These are phyloP conservation scores for Fagus crenata DNA, from an alignment of 306 rosid genomes.

Conservation along the genomic window DNA sequence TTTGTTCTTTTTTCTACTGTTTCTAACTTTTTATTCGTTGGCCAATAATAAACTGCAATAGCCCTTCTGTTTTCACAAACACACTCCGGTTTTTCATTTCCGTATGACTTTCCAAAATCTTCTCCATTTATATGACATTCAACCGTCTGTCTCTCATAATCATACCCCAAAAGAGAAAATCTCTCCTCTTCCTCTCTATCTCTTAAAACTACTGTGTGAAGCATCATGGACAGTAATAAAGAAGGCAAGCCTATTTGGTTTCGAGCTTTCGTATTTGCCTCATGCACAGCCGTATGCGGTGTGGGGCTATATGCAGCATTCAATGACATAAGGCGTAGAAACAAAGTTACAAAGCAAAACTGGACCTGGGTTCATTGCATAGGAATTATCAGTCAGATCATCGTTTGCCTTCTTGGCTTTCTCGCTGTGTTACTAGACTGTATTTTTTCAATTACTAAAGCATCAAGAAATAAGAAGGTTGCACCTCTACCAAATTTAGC, in stretches of 20 bases:
- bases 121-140: background rate
- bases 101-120: background rate
- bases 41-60: background rate
- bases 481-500: background rate
- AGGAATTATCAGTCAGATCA: background rate
- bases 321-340: background rate
- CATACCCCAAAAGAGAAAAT: too few relatives aligned
- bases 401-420: background rate
- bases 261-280: background rate
- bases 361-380: background rate
- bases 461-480: background rate
- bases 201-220: background rate
- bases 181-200: background rate
- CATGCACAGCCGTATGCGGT: background rate
- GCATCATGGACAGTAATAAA: background rate
- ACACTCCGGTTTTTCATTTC: background rate
- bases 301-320: background rate
- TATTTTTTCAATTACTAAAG: background rate
- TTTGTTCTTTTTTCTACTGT: too few relatives aligned
- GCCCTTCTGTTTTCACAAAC: background rate
- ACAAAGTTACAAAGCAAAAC: background rate
- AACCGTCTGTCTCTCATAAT: too few relatives aligned
- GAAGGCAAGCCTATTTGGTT: background rate
- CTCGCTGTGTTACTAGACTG: background rate
- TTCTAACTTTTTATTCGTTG: too few relatives aligned